Conservation (phyloP, 2,329 filamentous ascomycete species). For the Hymenoscyphus linearis region DNA sequence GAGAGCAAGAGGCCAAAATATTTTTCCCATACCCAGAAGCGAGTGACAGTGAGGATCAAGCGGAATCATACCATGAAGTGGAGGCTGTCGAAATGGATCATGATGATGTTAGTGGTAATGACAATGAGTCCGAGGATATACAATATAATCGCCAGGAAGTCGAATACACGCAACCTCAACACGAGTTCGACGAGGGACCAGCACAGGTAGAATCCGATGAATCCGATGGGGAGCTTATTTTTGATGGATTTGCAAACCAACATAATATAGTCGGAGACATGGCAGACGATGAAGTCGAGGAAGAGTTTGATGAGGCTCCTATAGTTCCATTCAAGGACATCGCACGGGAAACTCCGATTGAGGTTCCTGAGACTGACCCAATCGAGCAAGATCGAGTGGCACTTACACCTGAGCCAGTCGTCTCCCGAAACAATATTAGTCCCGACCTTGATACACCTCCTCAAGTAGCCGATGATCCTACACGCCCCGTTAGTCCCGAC, state of each 20-base stretch:
- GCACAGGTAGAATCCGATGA: not conserved
- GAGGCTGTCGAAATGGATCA: not conserved
- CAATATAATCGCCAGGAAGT: not conserved
- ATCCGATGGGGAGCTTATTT: not conserved
- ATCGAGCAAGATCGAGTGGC: not conserved
- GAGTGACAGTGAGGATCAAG: not conserved
- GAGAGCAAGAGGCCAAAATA: not conserved
- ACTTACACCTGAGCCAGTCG: not conserved
- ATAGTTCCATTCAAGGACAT: not conserved
- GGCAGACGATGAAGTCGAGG: not conserved
- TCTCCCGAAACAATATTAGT: not conserved
- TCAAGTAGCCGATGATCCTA: not conserved
- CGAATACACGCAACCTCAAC: not conserved
- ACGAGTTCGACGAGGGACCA: not conserved
- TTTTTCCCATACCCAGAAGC: not conserved
- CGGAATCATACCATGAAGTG: not conserved
- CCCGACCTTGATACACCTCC: not conserved
- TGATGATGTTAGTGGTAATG: not conserved
- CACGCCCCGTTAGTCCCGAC: not conserved
- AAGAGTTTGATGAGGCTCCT: not conserved
- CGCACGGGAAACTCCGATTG: not conserved
- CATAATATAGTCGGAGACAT: not conserved
- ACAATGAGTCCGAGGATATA: not conserved
- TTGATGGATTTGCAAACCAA: not conserved
- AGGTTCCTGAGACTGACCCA: not conserved